phyloP scores from a whole-genome alignment of 306 rosid genomes.

The Prunus dulcis region DNA sequence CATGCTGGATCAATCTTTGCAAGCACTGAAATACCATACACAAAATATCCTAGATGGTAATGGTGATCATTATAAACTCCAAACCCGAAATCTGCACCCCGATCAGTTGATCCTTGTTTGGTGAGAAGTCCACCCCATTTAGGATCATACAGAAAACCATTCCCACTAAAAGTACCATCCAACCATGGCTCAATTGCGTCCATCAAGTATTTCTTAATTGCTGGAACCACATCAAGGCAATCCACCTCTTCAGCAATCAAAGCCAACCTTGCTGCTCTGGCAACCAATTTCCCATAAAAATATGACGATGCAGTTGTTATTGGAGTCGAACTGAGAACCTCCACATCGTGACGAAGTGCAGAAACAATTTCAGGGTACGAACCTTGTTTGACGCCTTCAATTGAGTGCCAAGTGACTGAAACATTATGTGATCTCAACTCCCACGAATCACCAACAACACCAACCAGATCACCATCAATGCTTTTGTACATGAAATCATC shows the following conservation, averaged over 20 bases:
- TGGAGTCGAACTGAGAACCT: slow-evolving; percentile 28
- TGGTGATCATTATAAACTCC: slow-evolving; percentile 69
- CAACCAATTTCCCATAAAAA: slow-evolving; percentile 58
- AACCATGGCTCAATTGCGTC: slow-evolving; percentile 67
- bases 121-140: slow-evolving; percentile 73
- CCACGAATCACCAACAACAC: slow-evolving; percentile 84
- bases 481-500: slow-evolving; percentile 60
- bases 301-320: slow-evolving; percentile 32
- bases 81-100: slow-evolving; percentile 55
- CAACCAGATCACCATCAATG: slow-evolving; percentile 89
- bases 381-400: slow-evolving; percentile 39
- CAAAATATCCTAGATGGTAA: slow-evolving; percentile 57
- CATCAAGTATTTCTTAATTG: slow-evolving; percentile 37
- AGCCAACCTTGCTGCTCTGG: slow-evolving; percentile 70
- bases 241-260: slow-evolving; percentile 65
- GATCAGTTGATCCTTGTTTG: slow-evolving; percentile 46
- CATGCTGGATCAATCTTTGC: slow-evolving; percentile 57
- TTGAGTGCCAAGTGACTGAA: slow-evolving; percentile 65
- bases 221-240: slow-evolving; percentile 46
- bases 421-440: slow-evolving; percentile 43
- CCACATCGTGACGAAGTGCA: slow-evolving; percentile 45
- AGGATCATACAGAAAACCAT: slow-evolving; percentile 56
- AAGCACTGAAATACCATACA: slow-evolving; percentile 63
- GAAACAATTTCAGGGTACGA: slow-evolving; percentile 35
- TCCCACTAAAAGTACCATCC: slow-evolving; percentile 51